Evolutionary conservation across 345 rosid genomes (phyloP), one percentile per base, ranked within the genome.

Genomic region (Eucalyptus pumila): DNA sequence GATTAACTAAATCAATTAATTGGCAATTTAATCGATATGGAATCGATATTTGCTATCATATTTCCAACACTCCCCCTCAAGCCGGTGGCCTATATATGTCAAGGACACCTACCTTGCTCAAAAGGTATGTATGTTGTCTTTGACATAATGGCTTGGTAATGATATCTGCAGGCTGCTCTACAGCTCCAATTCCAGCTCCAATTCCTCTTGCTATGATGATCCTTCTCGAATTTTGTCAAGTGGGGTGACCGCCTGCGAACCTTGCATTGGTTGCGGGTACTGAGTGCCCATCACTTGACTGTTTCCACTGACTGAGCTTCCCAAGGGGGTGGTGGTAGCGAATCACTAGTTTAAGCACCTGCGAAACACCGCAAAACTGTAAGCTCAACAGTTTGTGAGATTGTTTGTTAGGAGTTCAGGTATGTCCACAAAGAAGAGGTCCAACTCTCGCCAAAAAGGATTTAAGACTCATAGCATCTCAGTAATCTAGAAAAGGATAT

Each of bases 301-400:
- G 80, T 90, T 87, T 96, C 97, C 69, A 93, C 94, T 86, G 93
- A 91, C 90, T 94, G 97, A 92, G 96, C 96, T 92, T 97, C 99
- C 99, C 99, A 96, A 4, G 99, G 99, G 34, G 99, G 99, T 32
- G 96, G 97, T 80, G 98, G 99, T 56, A 97, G 94, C 47, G 97
- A 93, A 87, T 91, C 91, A 90, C 90, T 86, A 87, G 92, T 94
- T 87, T 92, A 94, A 76, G 94, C 92, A 93, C 96, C 99, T 96
- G 93, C 62, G 86, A 91, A 91, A 54, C 80, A 92, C 92, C 42
- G 87, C 34, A 72, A 93, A 60, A 27, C 40, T 54, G n/a, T 81
- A 32, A 85, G 80, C 32, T 42, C 50, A 42, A 32, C 40, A 67
- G 80, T 4, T 32, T 32, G 80, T 32, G 8, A 67, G 40, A 32